Base-by-base conservation (phyloP, 2,329 filamentous ascomycete genomes). In the Ophiostoma sp. region DNA sequence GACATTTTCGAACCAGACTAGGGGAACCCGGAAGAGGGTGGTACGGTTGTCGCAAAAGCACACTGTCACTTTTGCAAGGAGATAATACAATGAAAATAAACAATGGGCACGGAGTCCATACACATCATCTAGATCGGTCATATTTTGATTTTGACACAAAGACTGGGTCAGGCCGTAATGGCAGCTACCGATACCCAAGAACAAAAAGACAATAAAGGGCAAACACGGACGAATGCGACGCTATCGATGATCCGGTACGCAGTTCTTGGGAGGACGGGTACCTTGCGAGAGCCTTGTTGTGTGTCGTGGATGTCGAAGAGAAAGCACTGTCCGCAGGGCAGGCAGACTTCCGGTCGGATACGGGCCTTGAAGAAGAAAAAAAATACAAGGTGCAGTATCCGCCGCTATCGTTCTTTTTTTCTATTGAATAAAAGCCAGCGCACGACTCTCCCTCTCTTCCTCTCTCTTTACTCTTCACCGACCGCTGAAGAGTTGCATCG, bases 341-440 rank as follows among this genome's bases (percentile, higher is more conserved):
- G 28, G 55, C 61, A 45, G n/a, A 19, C 61, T 45, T 66, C 61
- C 61, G 61, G 22, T 66, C 61, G 61, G 61, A 66, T 45, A n/a
- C 36, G 61, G 61, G 22, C 61, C 36, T 45, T n/a, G 22, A 45
- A 64, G 4, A 4, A 48, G 3, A 19, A 48, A 17, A 15, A 17
- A 4, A 3, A 19, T 17, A 48, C 19, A 25, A 12, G 36, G 36
- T 45, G 61, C 61, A 66, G 36, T 39, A 66, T 42, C 61, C 61
- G 61, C 36, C n/a, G 36, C 59, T 12, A 7, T 33, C 42, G 15
- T 15, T 19, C 6, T 42, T 12, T 42, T 42, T 42, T 42, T 12
- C 6, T 42, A 1, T 36, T 36, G 19, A 17, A 48, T 48, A 48
- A 48, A 48, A 48, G 42, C 42, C 42, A 48, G 42, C 15, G 42